These are phyloP conservation scores for Spergularia azorica DNA, from an alignment of 179 eudicot species.

Conservation along the genomic window DNA sequence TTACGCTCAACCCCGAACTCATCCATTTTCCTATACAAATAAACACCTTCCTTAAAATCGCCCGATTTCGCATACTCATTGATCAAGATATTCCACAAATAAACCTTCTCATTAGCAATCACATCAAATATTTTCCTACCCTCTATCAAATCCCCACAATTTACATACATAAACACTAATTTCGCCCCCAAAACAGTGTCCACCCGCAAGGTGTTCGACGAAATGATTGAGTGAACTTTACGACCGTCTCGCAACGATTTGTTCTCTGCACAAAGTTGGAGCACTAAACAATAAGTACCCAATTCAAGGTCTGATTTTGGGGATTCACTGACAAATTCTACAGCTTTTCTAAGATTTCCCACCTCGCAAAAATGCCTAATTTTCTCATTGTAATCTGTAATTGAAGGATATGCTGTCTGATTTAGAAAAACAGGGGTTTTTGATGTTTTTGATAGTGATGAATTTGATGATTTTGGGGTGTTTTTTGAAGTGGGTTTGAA, in stretches of 20 bases:
- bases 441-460: not conserved
- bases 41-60: conserved; percentile 34
- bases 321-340: conserved; percentile 37
- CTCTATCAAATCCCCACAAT: conserved; percentile 36
- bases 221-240: conserved; percentile 44
- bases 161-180: conserved; percentile 44
- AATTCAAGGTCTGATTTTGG: conserved; percentile 39
- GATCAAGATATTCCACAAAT: conserved; percentile 41
- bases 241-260: conserved; percentile 31
- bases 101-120: conserved; percentile 41
- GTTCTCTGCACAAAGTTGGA: conserved; percentile 36
- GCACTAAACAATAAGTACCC: conserved; percentile 35
- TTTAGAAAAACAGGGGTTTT: conserved; percentile 12
- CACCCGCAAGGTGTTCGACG: conserved; percentile 34
- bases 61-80: conserved; percentile 39
- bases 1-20: conserved; percentile 30
- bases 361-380: conserved; percentile 46
- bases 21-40: conserved; percentile 32
- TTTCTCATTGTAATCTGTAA: conserved; percentile 29
- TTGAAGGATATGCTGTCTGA: conserved; percentile 9
- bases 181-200: conserved; percentile 39
- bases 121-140: conserved; percentile 37
- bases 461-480: conserved; percentile 16
- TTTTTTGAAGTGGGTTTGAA: conserved; percentile 24
- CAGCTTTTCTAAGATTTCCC: conserved; percentile 51